A percentile compares a stretch with the other conserved stretches of the same genome.
These are phyloP conservation scores for Paecilomyces dactylethromorphus DNA, from an alignment of 2,329 filamentous ascomycete species.

Conservation along the genomic window DNA sequence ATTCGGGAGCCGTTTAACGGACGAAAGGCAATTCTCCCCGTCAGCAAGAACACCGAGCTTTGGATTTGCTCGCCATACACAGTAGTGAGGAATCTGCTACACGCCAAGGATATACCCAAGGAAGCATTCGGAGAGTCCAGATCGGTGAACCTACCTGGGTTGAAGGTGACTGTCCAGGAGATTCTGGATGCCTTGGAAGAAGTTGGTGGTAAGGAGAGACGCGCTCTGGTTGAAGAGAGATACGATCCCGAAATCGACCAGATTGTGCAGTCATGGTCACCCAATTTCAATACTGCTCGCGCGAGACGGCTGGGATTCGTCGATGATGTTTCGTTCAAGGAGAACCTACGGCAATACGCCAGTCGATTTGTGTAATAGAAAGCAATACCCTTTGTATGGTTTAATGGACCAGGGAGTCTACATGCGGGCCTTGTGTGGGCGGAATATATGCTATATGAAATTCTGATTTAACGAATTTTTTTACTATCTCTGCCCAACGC, in stretches of 20 bases:
- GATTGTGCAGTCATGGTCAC: constrained; percentile 56
- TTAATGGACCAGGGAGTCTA: background rate
- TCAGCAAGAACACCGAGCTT: constrained; percentile 46
- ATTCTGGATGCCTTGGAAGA: constrained; percentile 53
- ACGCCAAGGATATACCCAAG: constrained; percentile 43
- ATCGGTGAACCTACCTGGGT: constrained; percentile 49
- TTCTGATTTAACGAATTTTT: background rate
- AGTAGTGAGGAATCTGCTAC: constrained; percentile 49
- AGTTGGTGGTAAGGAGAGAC: constrained; percentile 50
- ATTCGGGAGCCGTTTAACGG: constrained; percentile 49
- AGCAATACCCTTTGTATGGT: constrained; percentile 2
- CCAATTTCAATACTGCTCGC: constrained; percentile 48
- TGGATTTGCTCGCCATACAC: constrained; percentile 54
- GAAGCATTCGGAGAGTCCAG: constrained; percentile 49
- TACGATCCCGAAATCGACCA: constrained; percentile 48
- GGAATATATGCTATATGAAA: background rate
- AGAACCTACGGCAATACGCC: constrained; percentile 35
- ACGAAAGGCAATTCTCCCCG: constrained; percentile 44
- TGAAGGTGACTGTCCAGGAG: constrained; percentile 53
- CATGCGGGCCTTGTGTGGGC: background rate
- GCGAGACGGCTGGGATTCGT: constrained; percentile 46
- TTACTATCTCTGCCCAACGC: too few species aligned
- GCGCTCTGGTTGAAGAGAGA: constrained; percentile 49
- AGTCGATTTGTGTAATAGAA: constrained; percentile 21
- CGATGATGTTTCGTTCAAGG: constrained; percentile 34